Percentiles rank a stretch among this genome's conserved stretches.
phyloP scores from a whole-genome alignment of 768 basidiomycete genomes.

The Pholiota conissans region DNA sequence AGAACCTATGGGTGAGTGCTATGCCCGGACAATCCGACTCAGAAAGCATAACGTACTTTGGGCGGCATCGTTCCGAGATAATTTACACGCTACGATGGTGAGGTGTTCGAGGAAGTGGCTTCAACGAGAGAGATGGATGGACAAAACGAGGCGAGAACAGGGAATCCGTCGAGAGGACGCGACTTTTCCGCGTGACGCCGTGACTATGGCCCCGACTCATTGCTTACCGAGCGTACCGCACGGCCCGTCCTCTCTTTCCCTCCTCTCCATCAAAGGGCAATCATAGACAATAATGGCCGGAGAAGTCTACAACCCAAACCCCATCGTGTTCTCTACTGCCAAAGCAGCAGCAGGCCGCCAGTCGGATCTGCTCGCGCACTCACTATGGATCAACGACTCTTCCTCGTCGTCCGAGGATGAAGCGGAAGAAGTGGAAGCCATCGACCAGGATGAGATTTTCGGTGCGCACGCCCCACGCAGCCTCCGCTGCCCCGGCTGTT shows the following conservation, averaged over 20 bases:
- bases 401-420: constrained; percentile 44
- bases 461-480: constrained; percentile 53
- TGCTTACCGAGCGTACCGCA: background rate
- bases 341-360: constrained; percentile 44
- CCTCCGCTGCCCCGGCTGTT: background rate
- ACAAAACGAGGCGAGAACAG: constrained; percentile 16
- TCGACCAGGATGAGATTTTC: constrained; percentile 92
- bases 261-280: constrained; percentile 15
- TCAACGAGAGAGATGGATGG: background rate
- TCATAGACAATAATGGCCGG: constrained; percentile 43
- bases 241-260: constrained; percentile 5
- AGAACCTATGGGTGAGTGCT: background rate
- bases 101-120: background rate
- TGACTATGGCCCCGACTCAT: constrained; percentile 2
- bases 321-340: constrained; percentile 68
- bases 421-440: constrained; percentile 60
- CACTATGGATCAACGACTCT: constrained; percentile 62
- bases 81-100: constrained; percentile 1
- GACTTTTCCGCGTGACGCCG: constrained; percentile 30
- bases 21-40: background rate
- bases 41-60: constrained; percentile 26
- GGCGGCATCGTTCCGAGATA: constrained; percentile 31
- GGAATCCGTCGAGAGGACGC: constrained; percentile 15
- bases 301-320: constrained; percentile 88
- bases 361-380: constrained; percentile 40